Evolutionary conservation across 2,329 filamentous ascomycete genomes (phyloP).

Genomic region (Colletotrichum neosansevieriae): DNA sequence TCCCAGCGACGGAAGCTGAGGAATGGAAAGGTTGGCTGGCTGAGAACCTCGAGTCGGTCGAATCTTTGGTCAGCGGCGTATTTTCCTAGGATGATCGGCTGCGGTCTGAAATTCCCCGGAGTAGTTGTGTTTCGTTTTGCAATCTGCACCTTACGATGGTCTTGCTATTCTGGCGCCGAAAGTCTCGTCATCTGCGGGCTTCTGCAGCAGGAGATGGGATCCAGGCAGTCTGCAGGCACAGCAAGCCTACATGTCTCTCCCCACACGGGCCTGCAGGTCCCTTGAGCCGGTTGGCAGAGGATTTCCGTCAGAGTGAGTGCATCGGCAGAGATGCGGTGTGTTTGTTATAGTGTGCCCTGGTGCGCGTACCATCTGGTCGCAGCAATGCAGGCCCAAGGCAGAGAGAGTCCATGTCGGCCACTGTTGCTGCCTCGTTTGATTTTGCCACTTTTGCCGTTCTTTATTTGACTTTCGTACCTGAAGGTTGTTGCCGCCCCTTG

Average conservation of each 20-base stretch:
- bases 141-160: conserved; percentile 21
- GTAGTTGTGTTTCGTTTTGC: conserved; percentile 9
- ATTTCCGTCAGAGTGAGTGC: conserved; percentile 12
- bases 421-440: background rate
- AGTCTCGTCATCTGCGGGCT: conserved; percentile 31
- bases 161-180: conserved; percentile 20
- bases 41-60: background rate
- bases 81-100: conserved; percentile 3
- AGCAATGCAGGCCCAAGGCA: background rate
- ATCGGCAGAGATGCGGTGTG: conserved; percentile 26
- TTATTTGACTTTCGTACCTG: no score
- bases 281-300: conserved; percentile 20
- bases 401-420: background rate
- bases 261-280: conserved; percentile 27
- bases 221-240: conserved; percentile 30
- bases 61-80: conserved; percentile 11
- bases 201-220: conserved; percentile 21
- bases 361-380: conserved; percentile 4
- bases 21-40: background rate
- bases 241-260: conserved; percentile 19
- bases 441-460: background rate
- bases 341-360: conserved; percentile 5
- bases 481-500: background rate
- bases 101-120: background rate
- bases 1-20: background rate